Conservation (phyloP, 2,329 filamentous ascomycete genomes). For the Botrytis byssoidea region DNA sequence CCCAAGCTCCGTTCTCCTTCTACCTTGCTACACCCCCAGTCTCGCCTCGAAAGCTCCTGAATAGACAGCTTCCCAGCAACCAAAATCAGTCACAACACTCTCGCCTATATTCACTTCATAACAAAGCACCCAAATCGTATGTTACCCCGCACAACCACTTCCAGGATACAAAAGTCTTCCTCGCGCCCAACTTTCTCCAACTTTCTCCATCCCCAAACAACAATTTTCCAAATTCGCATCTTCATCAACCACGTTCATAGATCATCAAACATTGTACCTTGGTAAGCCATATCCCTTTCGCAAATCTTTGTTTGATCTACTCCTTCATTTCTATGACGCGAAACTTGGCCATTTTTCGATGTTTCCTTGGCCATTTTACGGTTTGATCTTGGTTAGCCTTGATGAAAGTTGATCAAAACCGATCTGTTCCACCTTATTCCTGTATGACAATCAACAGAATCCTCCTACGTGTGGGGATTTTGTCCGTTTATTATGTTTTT, state of each 20-base stretch:
- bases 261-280: not conserved
- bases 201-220: not conserved
- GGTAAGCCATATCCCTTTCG: not conserved
- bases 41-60: no score
- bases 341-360: not conserved
- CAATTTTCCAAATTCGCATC: not conserved
- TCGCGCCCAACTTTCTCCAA: not conserved
- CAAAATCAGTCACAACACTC: not conserved
- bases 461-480: rapidly evolving
- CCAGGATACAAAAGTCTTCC: not conserved
- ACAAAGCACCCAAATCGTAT: not conserved
- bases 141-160: not conserved
- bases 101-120: not conserved
- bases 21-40: no score
- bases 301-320: not conserved
- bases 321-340: not conserved
- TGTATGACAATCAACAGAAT: not conserved
- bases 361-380: not conserved
- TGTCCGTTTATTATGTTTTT: not conserved
- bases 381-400: not conserved
- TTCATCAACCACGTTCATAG: not conserved
- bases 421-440: not conserved
- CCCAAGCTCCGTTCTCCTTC: no score
- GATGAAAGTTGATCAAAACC: not conserved
- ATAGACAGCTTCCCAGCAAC: not conserved